These are phyloP conservation scores for Fragilaria radians DNA, from an alignment of 108 stramenopile genomes.

Conservation along the genomic window DNA sequence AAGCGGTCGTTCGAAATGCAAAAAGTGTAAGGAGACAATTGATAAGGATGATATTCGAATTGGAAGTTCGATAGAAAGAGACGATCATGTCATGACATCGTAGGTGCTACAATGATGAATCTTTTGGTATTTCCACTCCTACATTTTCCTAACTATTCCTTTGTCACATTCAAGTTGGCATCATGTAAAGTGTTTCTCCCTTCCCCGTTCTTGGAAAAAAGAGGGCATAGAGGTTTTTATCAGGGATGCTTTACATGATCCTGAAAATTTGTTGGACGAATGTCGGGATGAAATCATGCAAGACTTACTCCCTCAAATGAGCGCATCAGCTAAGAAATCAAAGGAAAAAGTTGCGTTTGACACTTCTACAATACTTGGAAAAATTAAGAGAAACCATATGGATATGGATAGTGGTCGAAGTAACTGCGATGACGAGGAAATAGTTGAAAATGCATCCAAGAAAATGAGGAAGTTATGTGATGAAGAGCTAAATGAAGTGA, in stretches of 20 bases:
- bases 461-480: constrained; percentile 9
- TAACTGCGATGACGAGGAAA: constrained; percentile 13
- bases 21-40: constrained; percentile 69
- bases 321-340: constrained; percentile 8
- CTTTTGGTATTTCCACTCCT: neutral
- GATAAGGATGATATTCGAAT: constrained; percentile 52
- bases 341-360: constrained; percentile 1
- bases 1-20: constrained; percentile 54
- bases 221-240: constrained; percentile 39
- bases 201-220: constrained; percentile 36
- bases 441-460: neutral
- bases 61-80: constrained; percentile 9
- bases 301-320: constrained; percentile 11
- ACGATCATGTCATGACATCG: constrained; percentile 3
- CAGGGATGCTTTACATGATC: constrained; percentile 26
- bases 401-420: constrained; percentile 5
- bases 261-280: constrained; percentile 13
- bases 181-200: constrained; percentile 43
- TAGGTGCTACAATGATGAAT: too few species aligned
- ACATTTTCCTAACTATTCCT: neutral
- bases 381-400: constrained; percentile 13
- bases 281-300: constrained; percentile 22
- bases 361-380: neutral
- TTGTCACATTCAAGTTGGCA: constrained; percentile 8
- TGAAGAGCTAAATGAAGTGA: neutral